Evolutionary conservation across 805 yeast species (phyloP).

Genomic region (Saccharomyces kudriavzevii): DNA sequence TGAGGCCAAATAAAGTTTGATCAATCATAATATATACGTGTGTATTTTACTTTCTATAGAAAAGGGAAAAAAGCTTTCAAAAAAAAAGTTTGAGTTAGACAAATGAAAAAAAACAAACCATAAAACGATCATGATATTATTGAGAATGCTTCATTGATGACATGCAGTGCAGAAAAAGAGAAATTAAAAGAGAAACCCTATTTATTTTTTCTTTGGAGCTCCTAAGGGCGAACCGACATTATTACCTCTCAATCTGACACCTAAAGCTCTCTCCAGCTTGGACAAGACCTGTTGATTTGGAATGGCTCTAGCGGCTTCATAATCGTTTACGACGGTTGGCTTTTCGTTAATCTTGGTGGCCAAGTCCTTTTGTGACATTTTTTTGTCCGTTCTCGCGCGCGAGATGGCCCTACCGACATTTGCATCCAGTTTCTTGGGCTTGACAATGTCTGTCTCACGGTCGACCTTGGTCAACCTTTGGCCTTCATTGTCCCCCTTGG

Average conservation of each 20-base stretch:
- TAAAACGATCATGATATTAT: background rate
- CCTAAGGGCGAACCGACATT: constrained; percentile 82
- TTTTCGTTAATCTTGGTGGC: constrained; percentile 95
- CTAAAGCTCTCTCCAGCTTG: constrained; percentile 87
- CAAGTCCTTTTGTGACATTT: constrained; percentile 87
- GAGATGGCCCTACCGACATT: constrained; percentile 82
- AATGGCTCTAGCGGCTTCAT: constrained; percentile 92
- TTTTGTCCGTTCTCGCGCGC: constrained; percentile 79
- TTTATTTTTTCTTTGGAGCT: constrained; percentile 36
- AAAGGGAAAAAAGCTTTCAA: background rate
- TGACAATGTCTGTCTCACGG: constrained; percentile 86
- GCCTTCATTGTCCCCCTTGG: constrained; percentile 77
- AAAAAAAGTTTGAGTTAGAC: background rate
- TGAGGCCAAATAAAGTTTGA: constrained; percentile 2
- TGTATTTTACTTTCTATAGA: constrained; percentile 3
- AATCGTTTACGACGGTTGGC: constrained; percentile 90
- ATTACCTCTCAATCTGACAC: constrained; percentile 93
- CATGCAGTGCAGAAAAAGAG: background rate
- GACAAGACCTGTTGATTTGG: constrained; percentile 93
- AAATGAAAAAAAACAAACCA: constrained; percentile 1
- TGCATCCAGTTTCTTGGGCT: constrained; percentile 79
- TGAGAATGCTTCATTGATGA: background rate
- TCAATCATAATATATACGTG: background rate
- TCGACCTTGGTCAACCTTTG: constrained; percentile 91
- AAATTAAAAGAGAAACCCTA: background rate